Base-by-base conservation (phyloP, 2,329 filamentous ascomycete genomes). In the Pseudogymnoascus sp. region DNA sequence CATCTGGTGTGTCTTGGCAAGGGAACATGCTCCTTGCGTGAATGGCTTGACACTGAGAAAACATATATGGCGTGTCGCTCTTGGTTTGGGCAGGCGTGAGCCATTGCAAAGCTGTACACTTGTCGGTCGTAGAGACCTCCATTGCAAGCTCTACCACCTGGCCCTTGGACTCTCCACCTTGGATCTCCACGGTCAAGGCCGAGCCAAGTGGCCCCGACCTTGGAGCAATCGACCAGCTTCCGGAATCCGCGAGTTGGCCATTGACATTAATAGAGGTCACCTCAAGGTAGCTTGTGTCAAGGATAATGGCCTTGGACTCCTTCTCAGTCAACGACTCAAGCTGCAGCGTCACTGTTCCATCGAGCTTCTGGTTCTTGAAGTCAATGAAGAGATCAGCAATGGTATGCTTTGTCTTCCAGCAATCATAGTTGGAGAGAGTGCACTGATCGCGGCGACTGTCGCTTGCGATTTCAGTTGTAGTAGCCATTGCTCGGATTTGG, bases 41-140 rank as follows among this genome's bases (percentile, higher is more conserved):
- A 70, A 97, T 97, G 60, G 93, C 92, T 78, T 99, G 93, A 74
- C 92, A 96, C 78, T 97, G 94, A 47, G 90, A 95, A 78, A 97
- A 97, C 86, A 97, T 93, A 75, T 97, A 97, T 1, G 93, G 93
- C 75, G 91, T 94, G 78, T 91, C 92, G 81, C 96, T 97, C 62
- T 90, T 91, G 0, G 94, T 97, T 77, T 97, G 94, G 32, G 88
- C 88, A 1, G 91, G 91, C 0, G 89, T 92, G 74, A 99, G 82
- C 93, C 94, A 99, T 75, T 97, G 93, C 64, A 99, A 79, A 8
- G 93, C 93, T 9, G 92, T 96, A 74, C 93, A 97, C 69, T 89
- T 83, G 59, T 88, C 82, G 1, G 94, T 97, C 4, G 94, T 97
- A 67, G 89, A 81, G 30, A 97, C 74, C 22, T 82, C 78, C 64